These are phyloP conservation scores for Calonectria henricotiae DNA, from an alignment of 2,329 filamentous ascomycete species.

Conservation along the genomic window DNA sequence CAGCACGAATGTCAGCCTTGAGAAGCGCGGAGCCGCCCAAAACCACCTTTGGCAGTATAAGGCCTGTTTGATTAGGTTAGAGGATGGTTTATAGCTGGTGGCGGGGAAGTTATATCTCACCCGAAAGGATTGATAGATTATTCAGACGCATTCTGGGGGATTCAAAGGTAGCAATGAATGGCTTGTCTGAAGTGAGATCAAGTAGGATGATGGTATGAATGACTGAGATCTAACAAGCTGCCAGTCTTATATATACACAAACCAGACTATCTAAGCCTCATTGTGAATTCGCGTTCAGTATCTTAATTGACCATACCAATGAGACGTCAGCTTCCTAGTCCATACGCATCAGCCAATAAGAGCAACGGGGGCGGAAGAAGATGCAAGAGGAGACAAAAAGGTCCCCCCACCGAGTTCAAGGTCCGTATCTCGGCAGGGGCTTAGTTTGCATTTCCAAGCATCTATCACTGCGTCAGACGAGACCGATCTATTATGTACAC, in stretches of 20 bases:
- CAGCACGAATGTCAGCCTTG: slow-evolving; percentile 53
- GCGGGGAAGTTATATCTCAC: background rate
- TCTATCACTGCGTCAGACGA: background rate
- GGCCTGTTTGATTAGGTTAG: background rate
- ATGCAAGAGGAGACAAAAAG: too few relatives aligned
- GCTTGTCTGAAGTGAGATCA: background rate
- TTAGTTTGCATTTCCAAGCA: background rate
- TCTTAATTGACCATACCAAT: background rate
- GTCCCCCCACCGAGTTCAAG: background rate
- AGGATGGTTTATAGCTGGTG: too few relatives aligned
- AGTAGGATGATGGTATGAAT: background rate
- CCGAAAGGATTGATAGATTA: slow-evolving; percentile 1
- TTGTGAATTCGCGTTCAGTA: too few relatives aligned
- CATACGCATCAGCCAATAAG: slow-evolving; percentile 13
- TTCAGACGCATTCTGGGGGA: background rate
- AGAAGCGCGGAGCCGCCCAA: background rate
- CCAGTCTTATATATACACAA: background rate
- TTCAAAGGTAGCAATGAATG: background rate
- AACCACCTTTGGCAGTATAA: background rate
- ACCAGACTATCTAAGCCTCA: too few relatives aligned
- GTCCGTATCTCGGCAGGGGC: background rate
- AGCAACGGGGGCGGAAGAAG: background rate
- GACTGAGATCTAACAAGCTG: background rate
- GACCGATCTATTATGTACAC: background rate
- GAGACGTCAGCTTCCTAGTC: background rate